These are phyloP conservation scores for Arachis hypogaea DNA, from an alignment of 306 rosid species.

Conservation along the genomic window DNA sequence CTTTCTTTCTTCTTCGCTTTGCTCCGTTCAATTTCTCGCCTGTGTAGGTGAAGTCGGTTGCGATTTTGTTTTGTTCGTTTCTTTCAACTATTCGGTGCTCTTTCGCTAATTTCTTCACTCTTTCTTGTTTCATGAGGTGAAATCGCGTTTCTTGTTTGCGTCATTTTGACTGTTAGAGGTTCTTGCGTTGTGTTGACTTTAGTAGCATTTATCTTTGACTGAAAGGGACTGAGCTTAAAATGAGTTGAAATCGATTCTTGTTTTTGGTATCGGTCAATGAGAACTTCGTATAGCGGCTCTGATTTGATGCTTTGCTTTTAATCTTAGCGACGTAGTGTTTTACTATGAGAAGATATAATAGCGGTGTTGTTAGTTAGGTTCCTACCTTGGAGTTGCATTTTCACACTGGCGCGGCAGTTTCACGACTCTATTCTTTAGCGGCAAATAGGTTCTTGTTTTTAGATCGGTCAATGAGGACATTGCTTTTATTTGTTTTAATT, in stretches of 20 bases:
- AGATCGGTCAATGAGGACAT: neutral
- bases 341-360: neutral
- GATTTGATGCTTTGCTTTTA: neutral
- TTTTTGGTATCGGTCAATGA: neutral
- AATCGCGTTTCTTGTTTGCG: constrained; percentile 6
- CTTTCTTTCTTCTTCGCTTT: neutral
- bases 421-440: neutral
- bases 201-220: constrained; percentile 37
- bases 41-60: constrained; percentile 3
- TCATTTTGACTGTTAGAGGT: constrained; percentile 7
- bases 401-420: neutral
- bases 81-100: constrained; percentile 11
- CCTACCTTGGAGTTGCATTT: neutral
- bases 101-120: neutral
- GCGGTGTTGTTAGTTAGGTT: neutral
- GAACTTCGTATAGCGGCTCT: neutral
- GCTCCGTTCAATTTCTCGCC: constrained; percentile 7
- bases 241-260: neutral
- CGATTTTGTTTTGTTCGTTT: neutral
- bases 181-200: constrained; percentile 39
- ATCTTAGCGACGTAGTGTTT: neutral
- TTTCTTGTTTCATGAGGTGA: neutral
- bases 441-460: neutral
- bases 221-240: constrained; percentile 20
- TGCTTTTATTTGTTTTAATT: neutral